Conservation (phyloP, 2,329 filamentous ascomycete species). For the Juglanconis sp. region DNA sequence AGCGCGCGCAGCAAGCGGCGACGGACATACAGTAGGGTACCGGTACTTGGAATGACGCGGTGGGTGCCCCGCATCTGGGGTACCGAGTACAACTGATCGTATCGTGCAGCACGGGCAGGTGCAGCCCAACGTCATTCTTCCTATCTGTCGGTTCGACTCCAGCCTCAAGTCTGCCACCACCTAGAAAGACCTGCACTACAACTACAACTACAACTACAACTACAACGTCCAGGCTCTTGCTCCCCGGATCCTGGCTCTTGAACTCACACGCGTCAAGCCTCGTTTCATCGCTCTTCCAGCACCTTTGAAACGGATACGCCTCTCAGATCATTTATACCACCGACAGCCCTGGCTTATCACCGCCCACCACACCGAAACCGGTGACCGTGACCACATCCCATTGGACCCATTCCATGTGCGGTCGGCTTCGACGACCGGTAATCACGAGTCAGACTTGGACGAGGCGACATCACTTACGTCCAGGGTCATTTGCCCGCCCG, state of each 20-base stretch:
- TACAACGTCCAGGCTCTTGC: background rate
- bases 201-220: background rate
- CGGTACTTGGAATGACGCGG: background rate
- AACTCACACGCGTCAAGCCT: background rate
- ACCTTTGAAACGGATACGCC: background rate
- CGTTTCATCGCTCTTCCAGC: background rate
- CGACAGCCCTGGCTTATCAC: background rate
- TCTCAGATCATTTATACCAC: background rate
- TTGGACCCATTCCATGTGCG: too few species aligned
- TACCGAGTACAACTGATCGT: background rate
- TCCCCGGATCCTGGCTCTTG: background rate
- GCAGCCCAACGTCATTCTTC: background rate
- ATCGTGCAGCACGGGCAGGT: background rate
- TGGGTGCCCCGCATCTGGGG: background rate
- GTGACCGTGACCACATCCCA: too few species aligned
- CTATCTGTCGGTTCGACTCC: background rate
- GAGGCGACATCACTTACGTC: background rate
- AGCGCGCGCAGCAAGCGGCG: background rate
- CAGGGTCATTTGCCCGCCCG: background rate
- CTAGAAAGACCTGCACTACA: background rate
- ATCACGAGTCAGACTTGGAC: too few species aligned
- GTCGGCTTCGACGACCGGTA: too few species aligned
- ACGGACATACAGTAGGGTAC: background rate
- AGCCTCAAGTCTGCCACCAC: background rate
- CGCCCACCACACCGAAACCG: background rate